phyloP scores from a whole-genome alignment of 192 early-diverging fungal genomes.

The Diversispora epigaea region DNA sequence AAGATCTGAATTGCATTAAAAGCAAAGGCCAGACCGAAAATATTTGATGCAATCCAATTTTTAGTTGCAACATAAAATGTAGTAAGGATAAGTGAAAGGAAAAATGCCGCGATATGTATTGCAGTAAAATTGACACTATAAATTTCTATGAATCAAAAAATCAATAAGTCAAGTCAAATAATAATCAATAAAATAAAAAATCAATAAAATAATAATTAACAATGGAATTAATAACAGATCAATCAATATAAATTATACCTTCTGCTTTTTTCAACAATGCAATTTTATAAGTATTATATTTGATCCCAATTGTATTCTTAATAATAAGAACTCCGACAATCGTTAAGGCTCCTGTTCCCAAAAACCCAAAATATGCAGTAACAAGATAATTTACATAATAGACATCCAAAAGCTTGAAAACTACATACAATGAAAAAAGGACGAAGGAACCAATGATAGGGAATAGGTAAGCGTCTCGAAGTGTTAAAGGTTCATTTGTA shows the following conservation, averaged over 20 bases:
- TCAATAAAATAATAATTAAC: neutral
- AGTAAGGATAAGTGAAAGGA: slow-evolving; percentile 59
- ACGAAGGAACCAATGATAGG: slow-evolving; percentile 85
- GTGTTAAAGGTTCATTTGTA: slow-evolving; percentile 69
- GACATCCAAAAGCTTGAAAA: slow-evolving; percentile 84
- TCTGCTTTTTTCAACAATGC: slow-evolving; percentile 65
- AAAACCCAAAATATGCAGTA: slow-evolving; percentile 78
- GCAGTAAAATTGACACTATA: slow-evolving; percentile 59
- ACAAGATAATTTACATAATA: slow-evolving; percentile 81
- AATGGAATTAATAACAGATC: neutral
- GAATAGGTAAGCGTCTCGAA: slow-evolving; percentile 91
- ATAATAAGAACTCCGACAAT: slow-evolving; percentile 58
- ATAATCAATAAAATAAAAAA: neutral
- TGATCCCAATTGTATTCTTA: slow-evolving; percentile 46
- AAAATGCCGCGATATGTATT: slow-evolving; percentile 63
- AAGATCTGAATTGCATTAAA: slow-evolving; percentile 82
- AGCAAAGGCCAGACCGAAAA: slow-evolving; percentile 86
- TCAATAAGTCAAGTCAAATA: slow-evolving; percentile 1
- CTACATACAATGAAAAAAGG: slow-evolving; percentile 79
- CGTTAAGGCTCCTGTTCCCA: slow-evolving; percentile 78
- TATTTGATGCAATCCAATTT: slow-evolving; percentile 91
- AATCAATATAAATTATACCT: slow-evolving; percentile 42
- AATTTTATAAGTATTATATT: slow-evolving; percentile 73
- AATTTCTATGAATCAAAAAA: slow-evolving; percentile 42
- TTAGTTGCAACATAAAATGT: slow-evolving; percentile 80